Percentiles rank a stretch among this genome's conserved stretches.
These are phyloP conservation scores for Podospora anserina DNA, from an alignment of 495 filamentous ascomycete species.

Conservation along the genomic window DNA sequence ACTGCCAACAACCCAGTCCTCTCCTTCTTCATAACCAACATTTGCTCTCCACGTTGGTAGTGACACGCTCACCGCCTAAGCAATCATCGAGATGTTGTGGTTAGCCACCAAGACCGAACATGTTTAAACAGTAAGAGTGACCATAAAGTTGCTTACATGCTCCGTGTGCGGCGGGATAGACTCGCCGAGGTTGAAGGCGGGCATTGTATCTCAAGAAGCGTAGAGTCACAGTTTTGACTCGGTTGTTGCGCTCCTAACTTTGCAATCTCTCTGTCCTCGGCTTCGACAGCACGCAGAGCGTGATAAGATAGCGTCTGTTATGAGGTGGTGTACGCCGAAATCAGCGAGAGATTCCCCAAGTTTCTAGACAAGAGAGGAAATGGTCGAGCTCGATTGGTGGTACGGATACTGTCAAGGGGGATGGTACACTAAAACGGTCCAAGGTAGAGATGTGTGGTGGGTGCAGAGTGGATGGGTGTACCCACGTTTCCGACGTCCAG, in stretches of 20 bases:
- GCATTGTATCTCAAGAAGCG: slow-evolving; percentile 28
- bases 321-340: background rate
- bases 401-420: too few species aligned
- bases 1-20: slow-evolving; percentile 76
- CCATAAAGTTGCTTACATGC: slow-evolving; percentile 47
- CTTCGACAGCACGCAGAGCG: background rate
- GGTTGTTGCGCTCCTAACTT: background rate
- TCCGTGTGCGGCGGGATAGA: slow-evolving; percentile 60
- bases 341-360: background rate
- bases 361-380: background rate
- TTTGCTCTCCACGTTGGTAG: slow-evolving; percentile 91
- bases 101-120: background rate
- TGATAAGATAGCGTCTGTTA: background rate
- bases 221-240: background rate
- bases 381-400: background rate
- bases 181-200: slow-evolving; percentile 47
- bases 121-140: slow-evolving; percentile 1
- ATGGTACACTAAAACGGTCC: background rate
- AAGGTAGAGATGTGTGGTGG: too few species aligned
- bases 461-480: background rate
- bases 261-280: background rate
- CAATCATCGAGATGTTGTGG: background rate
- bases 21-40: slow-evolving; percentile 88
- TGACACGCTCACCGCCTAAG: slow-evolving; percentile 90
- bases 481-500: background rate